Evolutionary conservation across 768 basidiomycete species (phyloP).

Genomic region (Suillus spraguei): DNA sequence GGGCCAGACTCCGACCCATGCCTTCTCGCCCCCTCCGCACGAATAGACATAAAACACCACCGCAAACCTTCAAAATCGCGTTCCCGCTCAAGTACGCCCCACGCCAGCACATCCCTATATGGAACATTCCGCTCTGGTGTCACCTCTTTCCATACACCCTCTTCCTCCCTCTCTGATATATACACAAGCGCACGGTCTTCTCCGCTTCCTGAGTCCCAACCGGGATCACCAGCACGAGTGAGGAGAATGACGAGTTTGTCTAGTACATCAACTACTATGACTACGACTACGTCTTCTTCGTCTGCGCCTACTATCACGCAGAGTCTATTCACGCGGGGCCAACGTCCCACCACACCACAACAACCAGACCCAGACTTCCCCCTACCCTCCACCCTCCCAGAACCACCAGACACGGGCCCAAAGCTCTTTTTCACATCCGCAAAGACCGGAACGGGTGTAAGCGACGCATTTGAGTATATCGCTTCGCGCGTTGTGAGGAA

Average conservation of each 20-base stretch:
- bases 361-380: conserved; percentile 5
- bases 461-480: conserved; percentile 78
- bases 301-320: conserved; percentile 63
- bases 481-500: conserved; percentile 59
- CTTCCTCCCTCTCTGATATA: conserved; percentile 71
- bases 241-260: conserved; percentile 23
- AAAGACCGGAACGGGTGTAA: conserved; percentile 74
- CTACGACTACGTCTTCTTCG: conserved; percentile 42
- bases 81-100: conserved; percentile 47
- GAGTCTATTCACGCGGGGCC: conserved; percentile 50
- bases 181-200: conserved; percentile 66
- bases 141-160: conserved; percentile 76
- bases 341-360: conserved; percentile 22
- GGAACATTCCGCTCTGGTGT: conserved; percentile 48
- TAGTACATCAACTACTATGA: conserved; percentile 25
- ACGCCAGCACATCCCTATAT: conserved; percentile 50
- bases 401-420: conserved; percentile 52
- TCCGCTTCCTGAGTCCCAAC: conserved; percentile 43
- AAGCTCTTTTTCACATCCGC: conserved; percentile 77
- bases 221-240: conserved; percentile 30
- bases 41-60: conserved; percentile 30
- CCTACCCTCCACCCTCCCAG: not conserved
- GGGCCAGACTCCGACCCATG: conserved; percentile 18
- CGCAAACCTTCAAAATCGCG: conserved; percentile 42
- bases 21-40: not conserved